Evolutionary conservation across 2,329 filamentous ascomycete genomes (phyloP).

Genomic region (Botrytis pseudocinerea): DNA sequence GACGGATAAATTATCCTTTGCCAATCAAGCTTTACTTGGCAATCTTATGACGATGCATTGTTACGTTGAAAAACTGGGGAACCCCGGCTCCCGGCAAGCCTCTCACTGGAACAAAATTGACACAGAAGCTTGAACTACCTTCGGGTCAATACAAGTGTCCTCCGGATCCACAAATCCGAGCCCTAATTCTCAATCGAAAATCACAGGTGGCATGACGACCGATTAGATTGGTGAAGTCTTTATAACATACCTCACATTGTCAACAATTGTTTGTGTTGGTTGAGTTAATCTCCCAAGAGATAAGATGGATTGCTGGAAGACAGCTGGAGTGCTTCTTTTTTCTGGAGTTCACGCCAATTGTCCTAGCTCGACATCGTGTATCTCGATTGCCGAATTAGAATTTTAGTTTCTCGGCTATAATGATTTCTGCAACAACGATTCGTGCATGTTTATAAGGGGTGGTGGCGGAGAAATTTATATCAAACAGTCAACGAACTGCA

Average conservation of each 20-base stretch:
- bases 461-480: conserved; percentile 1
- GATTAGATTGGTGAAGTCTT: neutral
- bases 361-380: neutral
- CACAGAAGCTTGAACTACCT: neutral
- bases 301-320: neutral
- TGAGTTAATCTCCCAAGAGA: neutral
- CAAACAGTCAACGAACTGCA: neutral
- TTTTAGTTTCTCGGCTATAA: conserved; percentile 2
- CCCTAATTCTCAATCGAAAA: neutral
- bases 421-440: neutral
- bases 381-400: neutral
- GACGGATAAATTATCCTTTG: conserved; percentile 17
- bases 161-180: neutral
- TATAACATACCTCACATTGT: neutral
- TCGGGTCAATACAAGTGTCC: neutral
- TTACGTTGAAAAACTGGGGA: conserved; percentile 11
- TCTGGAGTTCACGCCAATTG: neutral
- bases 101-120: neutral
- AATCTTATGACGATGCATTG: conserved; percentile 14
- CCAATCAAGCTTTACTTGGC: neutral
- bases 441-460: neutral
- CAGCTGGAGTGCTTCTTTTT: neutral
- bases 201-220: neutral
- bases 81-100: neutral
- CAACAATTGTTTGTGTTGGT: neutral